Evolutionary conservation across 2,329 filamentous ascomycete genomes (phyloP).

Genomic region (Colletotrichum sp.): DNA sequence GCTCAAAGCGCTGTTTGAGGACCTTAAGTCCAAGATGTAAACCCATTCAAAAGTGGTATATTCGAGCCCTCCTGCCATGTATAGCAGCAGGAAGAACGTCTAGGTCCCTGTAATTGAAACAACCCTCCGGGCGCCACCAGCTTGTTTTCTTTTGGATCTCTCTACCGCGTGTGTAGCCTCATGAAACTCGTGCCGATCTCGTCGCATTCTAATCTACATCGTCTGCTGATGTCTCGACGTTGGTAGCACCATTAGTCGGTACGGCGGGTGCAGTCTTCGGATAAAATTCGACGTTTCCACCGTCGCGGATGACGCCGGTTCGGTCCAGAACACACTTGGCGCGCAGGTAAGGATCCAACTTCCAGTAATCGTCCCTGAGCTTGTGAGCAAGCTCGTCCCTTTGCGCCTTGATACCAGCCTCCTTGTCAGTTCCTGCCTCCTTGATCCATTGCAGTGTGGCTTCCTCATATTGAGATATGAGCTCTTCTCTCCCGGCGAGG

Average conservation of each 20-base stretch:
- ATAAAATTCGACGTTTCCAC: slow-evolving; percentile 77
- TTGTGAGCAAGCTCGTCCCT: slow-evolving; percentile 66
- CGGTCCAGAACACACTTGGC: slow-evolving; percentile 88
- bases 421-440: slow-evolving; percentile 49
- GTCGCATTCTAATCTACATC: slow-evolving; percentile 48
- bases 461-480: slow-evolving; percentile 77
- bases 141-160: background rate
- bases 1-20: slow-evolving; percentile 79
- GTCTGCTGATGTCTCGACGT: slow-evolving; percentile 42
- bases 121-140: background rate
- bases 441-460: slow-evolving; percentile 78
- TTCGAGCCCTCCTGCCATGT: background rate
- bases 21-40: slow-evolving; percentile 90
- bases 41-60: background rate
- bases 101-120: slow-evolving; percentile 19
- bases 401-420: slow-evolving; percentile 56
- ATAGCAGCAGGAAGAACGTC: background rate
- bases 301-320: slow-evolving; percentile 70
- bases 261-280: slow-evolving; percentile 30
- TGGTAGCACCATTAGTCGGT: slow-evolving; percentile 24
- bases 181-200: background rate
- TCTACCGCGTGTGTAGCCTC: background rate
- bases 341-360: slow-evolving; percentile 83
- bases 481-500: slow-evolving; percentile 62
- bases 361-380: slow-evolving; percentile 83